These are phyloP conservation scores for Ciborinia camelliae DNA, from an alignment of 2,329 filamentous ascomycete genomes.

Conservation along the genomic window DNA sequence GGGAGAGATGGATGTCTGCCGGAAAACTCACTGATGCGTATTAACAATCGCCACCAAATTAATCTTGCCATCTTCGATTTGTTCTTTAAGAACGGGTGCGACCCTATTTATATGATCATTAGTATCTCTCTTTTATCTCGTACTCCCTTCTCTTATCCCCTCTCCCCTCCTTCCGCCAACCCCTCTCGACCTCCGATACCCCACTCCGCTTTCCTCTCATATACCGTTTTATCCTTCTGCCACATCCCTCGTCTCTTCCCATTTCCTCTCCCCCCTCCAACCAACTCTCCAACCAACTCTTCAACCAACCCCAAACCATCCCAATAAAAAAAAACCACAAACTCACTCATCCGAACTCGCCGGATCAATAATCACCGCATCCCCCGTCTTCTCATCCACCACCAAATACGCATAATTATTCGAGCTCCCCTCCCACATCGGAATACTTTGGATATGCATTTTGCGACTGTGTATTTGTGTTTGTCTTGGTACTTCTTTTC, in stretches of 20 bases:
- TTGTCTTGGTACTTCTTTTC: too few relatives aligned
- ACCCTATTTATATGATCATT: conserved; percentile 44
- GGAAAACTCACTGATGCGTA: conserved; percentile 80
- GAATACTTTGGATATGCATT: conserved; percentile 87
- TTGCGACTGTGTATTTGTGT: conserved; percentile 19
- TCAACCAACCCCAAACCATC: background rate
- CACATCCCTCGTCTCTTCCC: conserved; percentile 7
- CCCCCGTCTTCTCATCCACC: conserved; percentile 72
- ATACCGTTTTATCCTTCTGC: conserved; percentile 8
- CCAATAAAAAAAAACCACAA: background rate
- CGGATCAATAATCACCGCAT: conserved; percentile 76
- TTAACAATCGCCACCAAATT: conserved; percentile 90
- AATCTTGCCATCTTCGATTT: conserved; percentile 67
- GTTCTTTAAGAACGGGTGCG: conserved; percentile 65
- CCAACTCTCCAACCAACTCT: too few relatives aligned
- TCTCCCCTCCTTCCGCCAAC: too few relatives aligned
- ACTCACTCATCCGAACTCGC: conserved; percentile 73
- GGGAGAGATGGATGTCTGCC: background rate
- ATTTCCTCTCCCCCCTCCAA: background rate
- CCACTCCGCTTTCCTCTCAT: too few relatives aligned
- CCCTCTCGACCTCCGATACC: background rate
- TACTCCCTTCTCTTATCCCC: background rate
- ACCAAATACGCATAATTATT: conserved; percentile 88
- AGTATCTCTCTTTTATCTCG: background rate
- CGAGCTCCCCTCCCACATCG: conserved; percentile 78